Conservation (phyloP, 2,329 filamentous ascomycete genomes). For the Neonectria coccinea region DNA sequence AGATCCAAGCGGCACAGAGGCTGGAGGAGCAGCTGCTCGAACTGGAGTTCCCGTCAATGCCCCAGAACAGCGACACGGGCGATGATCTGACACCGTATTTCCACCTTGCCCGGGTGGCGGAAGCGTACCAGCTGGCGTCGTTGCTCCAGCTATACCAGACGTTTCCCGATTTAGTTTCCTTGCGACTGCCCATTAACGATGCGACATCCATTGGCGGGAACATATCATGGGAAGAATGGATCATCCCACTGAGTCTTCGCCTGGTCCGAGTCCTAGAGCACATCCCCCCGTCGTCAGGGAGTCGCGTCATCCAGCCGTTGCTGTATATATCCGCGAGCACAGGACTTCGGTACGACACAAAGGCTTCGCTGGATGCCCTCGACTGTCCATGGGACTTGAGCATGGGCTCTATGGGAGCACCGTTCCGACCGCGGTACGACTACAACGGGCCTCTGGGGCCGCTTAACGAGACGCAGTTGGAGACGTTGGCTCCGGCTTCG, state of each 20-base stretch:
- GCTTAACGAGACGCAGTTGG: conserved; percentile 26
- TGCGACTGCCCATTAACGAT: conserved; percentile 46
- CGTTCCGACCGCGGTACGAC: conserved; percentile 18
- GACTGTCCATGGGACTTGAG: conserved; percentile 27
- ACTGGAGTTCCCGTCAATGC: conserved; percentile 42
- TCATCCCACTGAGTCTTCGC: conserved; percentile 50
- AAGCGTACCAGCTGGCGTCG: conserved; percentile 54
- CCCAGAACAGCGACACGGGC: conserved; percentile 45
- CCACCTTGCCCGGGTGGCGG: conserved; percentile 53
- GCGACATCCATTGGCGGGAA: conserved; percentile 33
- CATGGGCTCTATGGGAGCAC: conserved; percentile 19
- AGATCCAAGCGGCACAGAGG: conserved; percentile 45
- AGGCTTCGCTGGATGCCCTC: conserved; percentile 34
- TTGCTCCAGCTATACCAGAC: conserved; percentile 56
- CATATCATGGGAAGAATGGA: conserved; percentile 53
- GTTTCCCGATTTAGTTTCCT: conserved; percentile 51
- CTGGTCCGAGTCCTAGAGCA: conserved; percentile 50
- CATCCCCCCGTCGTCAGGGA: conserved; percentile 51
- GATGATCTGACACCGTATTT: conserved; percentile 45
- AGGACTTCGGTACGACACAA: conserved; percentile 46
- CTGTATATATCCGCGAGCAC: conserved; percentile 54
- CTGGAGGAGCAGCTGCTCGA: conserved; percentile 52
- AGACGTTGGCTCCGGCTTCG: conserved; percentile 16
- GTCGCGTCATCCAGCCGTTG: conserved; percentile 52
- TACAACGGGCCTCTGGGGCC: conserved; percentile 22